Evolutionary conservation across 1,284 basidiomycete genomes (phyloP), one percentile per base, ranked within the genome.

Genomic region (Leccinum laetum): DNA sequence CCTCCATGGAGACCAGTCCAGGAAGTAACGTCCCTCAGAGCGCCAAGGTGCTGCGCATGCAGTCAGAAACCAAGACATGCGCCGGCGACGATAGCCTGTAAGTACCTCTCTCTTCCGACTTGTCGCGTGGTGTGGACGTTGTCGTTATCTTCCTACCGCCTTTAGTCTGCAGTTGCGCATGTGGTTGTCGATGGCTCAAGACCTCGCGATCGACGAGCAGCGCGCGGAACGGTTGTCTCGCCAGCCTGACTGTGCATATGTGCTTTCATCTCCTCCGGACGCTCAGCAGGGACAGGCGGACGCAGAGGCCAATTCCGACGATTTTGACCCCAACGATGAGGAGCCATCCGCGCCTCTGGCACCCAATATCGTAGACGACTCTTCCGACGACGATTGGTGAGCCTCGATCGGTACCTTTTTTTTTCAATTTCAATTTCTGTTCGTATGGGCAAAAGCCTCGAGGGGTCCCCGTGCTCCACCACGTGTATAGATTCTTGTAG

Each of bases 81-180:
- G 73, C 77, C 2, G 75, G 75, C 2, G 77, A 76, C 60, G 75
- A 76, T 49, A 78, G 77, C 46, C 66, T 77, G 74, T 78, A 58
- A 65, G 74, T 69, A 8, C 35, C 6, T 24, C 7, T 0, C 13
- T 53, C 32, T 53, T 4, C 49, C 21, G 9, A 52, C 21, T 29
- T 16, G n/a, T 56, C 16, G 14, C 4, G 29, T 18, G 16, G 13
- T 1, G 21, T 53, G 21, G 52, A 53, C 13, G 11, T 5, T 4
- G 3, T 13, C 14, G 52, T 55, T 9, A 16, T 55, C 11, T 44
- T 44, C 13, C 41, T 44, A 7, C n/a, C 46, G 9, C 49, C 24
- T 24, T 14, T 18, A 76, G 74, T 39, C 58, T 78, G 37, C 68
- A 73, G 37, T 55, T 78, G 16, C 70, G 60, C n/a, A 71, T 78